Conservation (phyloP, 169 alveolate species). For the Plasmodium yoelii region DNA sequence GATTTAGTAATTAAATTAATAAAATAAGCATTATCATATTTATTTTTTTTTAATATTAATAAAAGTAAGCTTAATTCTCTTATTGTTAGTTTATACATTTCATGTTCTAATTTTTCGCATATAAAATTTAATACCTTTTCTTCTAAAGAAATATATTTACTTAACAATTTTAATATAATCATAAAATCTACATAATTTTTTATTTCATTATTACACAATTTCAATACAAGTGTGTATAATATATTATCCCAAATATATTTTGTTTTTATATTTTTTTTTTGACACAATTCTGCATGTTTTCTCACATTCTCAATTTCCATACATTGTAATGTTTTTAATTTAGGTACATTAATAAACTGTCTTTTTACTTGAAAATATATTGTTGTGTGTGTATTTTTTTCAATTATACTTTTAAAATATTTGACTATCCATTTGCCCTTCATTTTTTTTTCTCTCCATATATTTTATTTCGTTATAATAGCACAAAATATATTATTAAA, state of each 20-base stretch:
- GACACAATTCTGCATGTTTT: conserved; percentile 24
- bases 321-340: conserved; percentile 31
- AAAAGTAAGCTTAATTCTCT: conserved; percentile 62
- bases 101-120: conserved; percentile 51
- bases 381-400: neutral
- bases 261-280: conserved; percentile 42
- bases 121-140: conserved; percentile 53
- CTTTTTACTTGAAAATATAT: neutral
- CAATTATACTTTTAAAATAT: neutral
- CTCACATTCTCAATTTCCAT: conserved; percentile 32
- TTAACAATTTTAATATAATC: conserved; percentile 60
- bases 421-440: neutral
- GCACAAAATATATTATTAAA: too few species aligned
- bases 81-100: conserved; percentile 34
- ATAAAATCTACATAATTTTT: conserved; percentile 48
- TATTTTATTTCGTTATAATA: neutral
- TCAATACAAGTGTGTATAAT: conserved; percentile 37
- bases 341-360: conserved; percentile 25
- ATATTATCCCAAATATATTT: conserved; percentile 50
- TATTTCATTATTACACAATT: conserved; percentile 54
- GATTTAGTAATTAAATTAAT: conserved; percentile 37
- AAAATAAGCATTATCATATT: conserved; percentile 38
- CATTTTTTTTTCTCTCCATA: neutral
- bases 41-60: conserved; percentile 49
- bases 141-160: conserved; percentile 35